Base-by-base conservation (phyloP, 176 grass and related monocot genomes). In the Musa acuminata region DNA sequence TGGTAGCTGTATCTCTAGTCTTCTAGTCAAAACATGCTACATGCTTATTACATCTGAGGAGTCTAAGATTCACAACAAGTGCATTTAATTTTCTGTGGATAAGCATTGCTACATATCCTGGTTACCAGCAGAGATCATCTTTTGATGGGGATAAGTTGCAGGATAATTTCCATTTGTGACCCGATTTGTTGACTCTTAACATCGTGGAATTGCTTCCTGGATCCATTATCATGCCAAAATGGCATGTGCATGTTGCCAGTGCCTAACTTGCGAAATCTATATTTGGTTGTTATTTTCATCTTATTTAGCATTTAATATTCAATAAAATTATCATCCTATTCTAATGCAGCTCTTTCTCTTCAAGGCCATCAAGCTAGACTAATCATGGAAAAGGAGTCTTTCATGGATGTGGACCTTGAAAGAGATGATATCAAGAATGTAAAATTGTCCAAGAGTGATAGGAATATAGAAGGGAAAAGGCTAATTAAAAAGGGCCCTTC, bases 391-490 rank as follows among this genome's bases (percentile, higher is more conserved):
- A 48, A 68, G 26, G 25, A 48, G 7, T 14, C 25, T 2, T 7
- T 68, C 14, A 50, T 20, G 43, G 43, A 70, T 20, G n/a, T 70
- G 27, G 8, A 29, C 23, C 24, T 26, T 13, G n/a, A 20, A 65
- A 9, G 63, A 26, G 22, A 26, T 26, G 9, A 65, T 27, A 12
- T 26, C 11, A 65, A 27, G 26, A 26, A 50, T 16, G 67, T n/a
- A 50, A 70, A 49, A 50, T 10, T 70, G 3, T 70, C 67, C 50
- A 87, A 87, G 73, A 87, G 81, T 68, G 89, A 89, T 71, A 90
- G 74, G 80, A 88, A 88, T 21, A 88, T 80, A 58, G 77, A 85
- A 83, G 73, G 73, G 22, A 89, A 93, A 74, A 80, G 81, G 48
- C 22, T 76, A 7, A 78, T 77, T 64, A 91, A 83, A 86, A 82